Evolutionary conservation across 2,329 filamentous ascomycete species (phyloP).

Genomic region (Cladosporium oxysporum): DNA sequence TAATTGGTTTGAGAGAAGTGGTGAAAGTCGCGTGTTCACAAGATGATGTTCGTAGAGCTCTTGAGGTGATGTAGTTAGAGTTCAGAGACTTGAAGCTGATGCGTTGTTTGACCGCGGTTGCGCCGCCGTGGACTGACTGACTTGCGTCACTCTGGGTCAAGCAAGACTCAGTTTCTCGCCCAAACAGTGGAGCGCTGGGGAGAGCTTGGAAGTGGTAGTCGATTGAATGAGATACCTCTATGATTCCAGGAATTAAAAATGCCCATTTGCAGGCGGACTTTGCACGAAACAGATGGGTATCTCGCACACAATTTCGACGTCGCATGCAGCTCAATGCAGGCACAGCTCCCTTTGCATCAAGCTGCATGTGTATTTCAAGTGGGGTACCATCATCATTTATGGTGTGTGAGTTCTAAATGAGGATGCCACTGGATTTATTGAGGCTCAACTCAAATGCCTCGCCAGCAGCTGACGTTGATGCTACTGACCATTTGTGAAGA

Average conservation of each 20-base stretch:
- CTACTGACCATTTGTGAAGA: not conserved
- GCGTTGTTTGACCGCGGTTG: constrained; percentile 19
- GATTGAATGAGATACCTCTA: not conserved
- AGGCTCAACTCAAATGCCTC: not conserved
- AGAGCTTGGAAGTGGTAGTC: not conserved
- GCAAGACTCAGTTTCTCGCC: not conserved
- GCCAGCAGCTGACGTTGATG: not conserved
- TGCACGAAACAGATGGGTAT: not conserved
- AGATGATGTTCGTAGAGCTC: constrained; percentile 4
- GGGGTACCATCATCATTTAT: not conserved
- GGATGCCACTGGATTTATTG: not conserved
- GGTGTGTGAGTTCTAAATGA: not conserved
- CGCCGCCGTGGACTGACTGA: constrained; percentile 10
- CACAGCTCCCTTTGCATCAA: not conserved
- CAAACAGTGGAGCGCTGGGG: not conserved
- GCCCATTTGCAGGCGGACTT: not conserved
- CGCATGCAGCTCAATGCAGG: not conserved
- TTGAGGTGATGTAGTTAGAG: constrained; percentile 13
- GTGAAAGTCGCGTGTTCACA: not conserved
- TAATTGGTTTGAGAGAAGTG: not conserved
- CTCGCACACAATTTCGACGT: not conserved
- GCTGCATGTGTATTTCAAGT: not conserved
- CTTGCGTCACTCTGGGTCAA: constrained; percentile 16
- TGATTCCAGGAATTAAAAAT: not conserved
- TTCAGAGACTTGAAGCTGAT: constrained; percentile 17